Percentiles rank a stretch among this genome's conserved stretches.
Conservation (phyloP, 2,329 filamentous ascomycete genomes). For the Aspergillus ibericus region DNA sequence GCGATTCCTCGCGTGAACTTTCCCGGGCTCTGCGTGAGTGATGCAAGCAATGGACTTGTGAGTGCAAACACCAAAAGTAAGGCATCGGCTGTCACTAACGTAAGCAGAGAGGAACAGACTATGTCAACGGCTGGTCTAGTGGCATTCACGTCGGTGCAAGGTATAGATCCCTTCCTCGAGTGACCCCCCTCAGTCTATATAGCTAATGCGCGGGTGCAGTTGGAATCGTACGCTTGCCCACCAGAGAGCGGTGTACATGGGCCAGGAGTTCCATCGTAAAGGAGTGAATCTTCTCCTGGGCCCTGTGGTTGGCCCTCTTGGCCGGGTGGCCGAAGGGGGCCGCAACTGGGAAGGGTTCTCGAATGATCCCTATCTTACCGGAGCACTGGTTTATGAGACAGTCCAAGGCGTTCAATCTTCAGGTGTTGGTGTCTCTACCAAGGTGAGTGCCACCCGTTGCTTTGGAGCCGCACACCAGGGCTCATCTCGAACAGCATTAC, state of each 20-base stretch:
- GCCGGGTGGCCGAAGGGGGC: constrained; percentile 66
- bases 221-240: constrained; percentile 74
- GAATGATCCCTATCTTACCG: constrained; percentile 74
- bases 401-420: constrained; percentile 78
- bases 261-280: constrained; percentile 70
- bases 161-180: constrained; percentile 13
- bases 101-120: constrained; percentile 31
- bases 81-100: neutral
- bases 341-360: constrained; percentile 68
- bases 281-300: constrained; percentile 74
- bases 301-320: constrained; percentile 73
- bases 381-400: constrained; percentile 68
- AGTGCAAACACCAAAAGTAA: neutral
- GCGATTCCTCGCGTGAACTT: constrained; percentile 34
- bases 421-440: constrained; percentile 79
- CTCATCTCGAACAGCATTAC: constrained; percentile 52
- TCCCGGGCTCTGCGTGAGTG: constrained; percentile 43
- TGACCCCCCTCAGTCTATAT: neutral
- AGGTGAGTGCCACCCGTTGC: constrained; percentile 32
- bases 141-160: constrained; percentile 27
- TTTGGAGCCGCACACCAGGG: neutral
- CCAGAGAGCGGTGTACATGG: constrained; percentile 70
- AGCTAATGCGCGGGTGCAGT: neutral
- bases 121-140: constrained; percentile 26
- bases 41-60: constrained; percentile 45